These are phyloP conservation scores for Nitzschia inconspicua DNA, from an alignment of 108 stramenopile species.

Conservation along the genomic window DNA sequence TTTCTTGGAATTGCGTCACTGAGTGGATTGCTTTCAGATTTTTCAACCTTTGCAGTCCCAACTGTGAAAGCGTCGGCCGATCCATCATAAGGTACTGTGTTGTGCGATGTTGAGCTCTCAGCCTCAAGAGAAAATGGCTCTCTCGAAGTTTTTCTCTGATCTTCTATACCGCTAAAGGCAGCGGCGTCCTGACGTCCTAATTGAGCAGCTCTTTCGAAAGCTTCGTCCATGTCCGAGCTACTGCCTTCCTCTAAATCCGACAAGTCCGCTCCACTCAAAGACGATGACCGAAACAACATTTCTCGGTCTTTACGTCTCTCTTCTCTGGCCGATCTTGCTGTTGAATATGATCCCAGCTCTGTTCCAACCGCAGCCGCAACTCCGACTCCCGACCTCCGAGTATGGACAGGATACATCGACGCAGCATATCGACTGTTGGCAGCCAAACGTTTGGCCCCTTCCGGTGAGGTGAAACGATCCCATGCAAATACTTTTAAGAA, in stretches of 20 bases:
- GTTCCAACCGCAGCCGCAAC: slow-evolving; percentile 79
- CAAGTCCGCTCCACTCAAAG: background rate
- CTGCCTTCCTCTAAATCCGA: background rate
- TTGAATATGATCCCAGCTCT: slow-evolving; percentile 83
- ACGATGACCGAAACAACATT: slow-evolving; percentile 31
- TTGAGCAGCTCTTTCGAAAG: slow-evolving; percentile 64
- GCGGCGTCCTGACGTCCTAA: slow-evolving; percentile 58
- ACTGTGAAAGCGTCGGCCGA: slow-evolving; percentile 43
- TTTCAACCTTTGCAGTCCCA: slow-evolving; percentile 7
- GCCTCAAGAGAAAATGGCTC: background rate
- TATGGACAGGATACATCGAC: slow-evolving; percentile 74
- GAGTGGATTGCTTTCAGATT: background rate
- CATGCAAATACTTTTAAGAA: slow-evolving; percentile 71
- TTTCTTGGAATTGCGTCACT: background rate
- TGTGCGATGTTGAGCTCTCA: slow-evolving; percentile 6
- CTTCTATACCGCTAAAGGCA: slow-evolving; percentile 29
- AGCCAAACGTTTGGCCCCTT: slow-evolving; percentile 53
- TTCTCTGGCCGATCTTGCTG: slow-evolving; percentile 60
- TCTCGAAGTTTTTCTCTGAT: background rate
- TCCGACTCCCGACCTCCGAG: slow-evolving; percentile 45
- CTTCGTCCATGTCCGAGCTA: slow-evolving; percentile 33
- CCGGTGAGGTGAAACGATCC: slow-evolving; percentile 74
- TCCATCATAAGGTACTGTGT: slow-evolving; percentile 22
- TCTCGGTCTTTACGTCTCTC: slow-evolving; percentile 64
- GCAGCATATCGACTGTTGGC: slow-evolving; percentile 79